phyloP scores from a whole-genome alignment of 805 yeast species.

The Metschnikowia anglica region DNA sequence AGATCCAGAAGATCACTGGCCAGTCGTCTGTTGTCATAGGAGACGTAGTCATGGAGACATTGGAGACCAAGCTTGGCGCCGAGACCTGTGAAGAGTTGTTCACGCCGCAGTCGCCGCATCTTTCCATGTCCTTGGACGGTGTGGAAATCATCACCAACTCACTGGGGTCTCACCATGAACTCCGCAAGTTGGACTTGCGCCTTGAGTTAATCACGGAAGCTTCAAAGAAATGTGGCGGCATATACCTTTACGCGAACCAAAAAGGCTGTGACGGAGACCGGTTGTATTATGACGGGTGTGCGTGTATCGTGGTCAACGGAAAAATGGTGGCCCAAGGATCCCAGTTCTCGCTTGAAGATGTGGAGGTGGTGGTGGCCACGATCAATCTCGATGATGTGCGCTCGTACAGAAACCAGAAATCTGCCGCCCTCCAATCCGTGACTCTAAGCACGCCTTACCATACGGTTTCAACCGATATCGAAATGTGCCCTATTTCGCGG shows the following conservation, averaged over 20 bases:
- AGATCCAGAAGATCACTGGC: slow-evolving; percentile 62
- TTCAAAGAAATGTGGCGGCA: slow-evolving; percentile 94
- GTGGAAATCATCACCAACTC: slow-evolving; percentile 97
- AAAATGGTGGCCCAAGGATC: slow-evolving; percentile 87
- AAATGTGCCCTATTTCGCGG: slow-evolving; percentile 58
- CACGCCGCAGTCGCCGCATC: slow-evolving; percentile 95
- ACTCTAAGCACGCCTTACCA: slow-evolving; percentile 44
- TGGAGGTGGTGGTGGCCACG: slow-evolving; percentile 94
- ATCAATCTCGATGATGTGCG: slow-evolving; percentile 91
- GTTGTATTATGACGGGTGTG: slow-evolving; percentile 95
- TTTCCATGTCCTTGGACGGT: slow-evolving; percentile 88
- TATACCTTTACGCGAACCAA: slow-evolving; percentile 90
- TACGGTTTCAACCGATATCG: slow-evolving; percentile 60
- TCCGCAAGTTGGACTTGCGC: slow-evolving; percentile 83
- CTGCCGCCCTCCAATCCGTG: slow-evolving; percentile 74
- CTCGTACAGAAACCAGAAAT: slow-evolving; percentile 69
- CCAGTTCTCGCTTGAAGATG: slow-evolving; percentile 87
- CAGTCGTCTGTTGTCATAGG: slow-evolving; percentile 77
- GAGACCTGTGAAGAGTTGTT: slow-evolving; percentile 98
- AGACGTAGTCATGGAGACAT: slow-evolving; percentile 81
- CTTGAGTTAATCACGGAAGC: slow-evolving; percentile 86
- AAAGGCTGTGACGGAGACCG: slow-evolving; percentile 99
- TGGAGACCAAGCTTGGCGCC: slow-evolving; percentile 90
- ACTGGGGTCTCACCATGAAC: slow-evolving; percentile 96
- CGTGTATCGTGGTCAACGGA: slow-evolving; percentile 90